Conservation (phyloP, 352 stramenopile genomes). For the Aphanomyces stellatus region DNA sequence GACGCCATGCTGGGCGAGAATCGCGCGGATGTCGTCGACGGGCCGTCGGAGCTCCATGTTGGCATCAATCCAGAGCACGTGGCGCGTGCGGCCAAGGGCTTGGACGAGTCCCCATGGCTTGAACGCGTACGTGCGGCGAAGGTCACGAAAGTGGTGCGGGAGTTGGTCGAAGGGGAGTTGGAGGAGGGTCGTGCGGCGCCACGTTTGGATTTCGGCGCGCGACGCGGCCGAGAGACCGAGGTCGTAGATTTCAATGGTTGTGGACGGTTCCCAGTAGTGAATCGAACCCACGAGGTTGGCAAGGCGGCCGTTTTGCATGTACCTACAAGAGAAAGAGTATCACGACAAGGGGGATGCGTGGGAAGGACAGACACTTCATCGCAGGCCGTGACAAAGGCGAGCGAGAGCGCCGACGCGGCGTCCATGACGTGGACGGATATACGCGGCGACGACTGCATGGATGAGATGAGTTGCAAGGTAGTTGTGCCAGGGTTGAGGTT, state of each 20-base stretch:
- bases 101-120: constrained; percentile 10
- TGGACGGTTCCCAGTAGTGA: constrained; percentile 20
- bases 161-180: neutral
- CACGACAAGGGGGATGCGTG: too few species aligned
- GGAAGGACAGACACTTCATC: neutral
- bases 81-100: neutral
- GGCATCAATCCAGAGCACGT: constrained; percentile 23
- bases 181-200: neutral
- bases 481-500: neutral
- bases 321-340: too few species aligned
- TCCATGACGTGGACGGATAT: neutral
- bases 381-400: neutral
- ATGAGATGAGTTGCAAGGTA: neutral
- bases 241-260: constrained; percentile 23
- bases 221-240: constrained; percentile 9
- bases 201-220: neutral
- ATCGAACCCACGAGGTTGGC: constrained; percentile 22
- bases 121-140: constrained; percentile 17
- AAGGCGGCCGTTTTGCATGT: constrained; percentile 20
- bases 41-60: constrained; percentile 18
- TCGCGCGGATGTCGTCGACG: constrained; percentile 3
- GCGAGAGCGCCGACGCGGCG: neutral
- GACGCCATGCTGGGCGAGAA: neutral
- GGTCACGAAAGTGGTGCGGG: constrained; percentile 8
- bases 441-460: neutral